Conservation (phyloP, 495 filamentous ascomycete species). For the Penicillium macrosclerotiorum region DNA sequence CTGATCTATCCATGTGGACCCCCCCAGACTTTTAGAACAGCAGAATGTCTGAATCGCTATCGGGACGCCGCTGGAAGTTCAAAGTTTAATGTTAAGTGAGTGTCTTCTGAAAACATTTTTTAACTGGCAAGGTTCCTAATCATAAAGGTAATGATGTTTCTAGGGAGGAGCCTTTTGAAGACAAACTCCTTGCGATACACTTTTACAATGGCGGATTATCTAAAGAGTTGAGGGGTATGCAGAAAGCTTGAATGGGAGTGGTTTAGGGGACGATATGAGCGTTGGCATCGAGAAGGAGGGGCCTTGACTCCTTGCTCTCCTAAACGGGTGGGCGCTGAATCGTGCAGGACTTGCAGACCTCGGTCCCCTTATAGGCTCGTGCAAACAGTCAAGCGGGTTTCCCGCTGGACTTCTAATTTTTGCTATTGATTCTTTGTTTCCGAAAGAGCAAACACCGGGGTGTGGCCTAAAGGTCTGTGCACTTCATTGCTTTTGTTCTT, state of each 20-base stretch:
- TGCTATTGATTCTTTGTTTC: background rate
- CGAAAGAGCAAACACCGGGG: background rate
- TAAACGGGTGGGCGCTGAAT: background rate
- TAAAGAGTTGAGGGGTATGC: background rate
- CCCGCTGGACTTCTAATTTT: background rate
- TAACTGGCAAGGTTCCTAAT: background rate
- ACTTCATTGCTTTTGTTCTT: background rate
- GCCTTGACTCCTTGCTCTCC: background rate
- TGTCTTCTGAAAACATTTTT: background rate
- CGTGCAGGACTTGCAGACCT: background rate
- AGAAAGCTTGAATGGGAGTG: background rate
- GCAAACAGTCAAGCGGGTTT: background rate
- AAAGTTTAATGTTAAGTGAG: background rate
- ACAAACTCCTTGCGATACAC: background rate
- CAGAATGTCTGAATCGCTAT: background rate
- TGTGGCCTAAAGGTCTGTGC: background rate
- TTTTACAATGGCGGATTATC: background rate
- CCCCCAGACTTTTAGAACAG: background rate
- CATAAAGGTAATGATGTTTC: background rate
- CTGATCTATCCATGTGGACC: background rate
- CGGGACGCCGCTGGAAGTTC: background rate
- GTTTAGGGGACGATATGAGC: background rate
- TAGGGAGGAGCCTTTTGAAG: background rate
- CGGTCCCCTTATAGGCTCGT: background rate
- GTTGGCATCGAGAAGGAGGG: background rate